Evolutionary conservation across 371 early-diverging fungal genomes (phyloP), one percentile per base, ranked within the genome.

Genomic region (Quaeritorhiza haematococci): DNA sequence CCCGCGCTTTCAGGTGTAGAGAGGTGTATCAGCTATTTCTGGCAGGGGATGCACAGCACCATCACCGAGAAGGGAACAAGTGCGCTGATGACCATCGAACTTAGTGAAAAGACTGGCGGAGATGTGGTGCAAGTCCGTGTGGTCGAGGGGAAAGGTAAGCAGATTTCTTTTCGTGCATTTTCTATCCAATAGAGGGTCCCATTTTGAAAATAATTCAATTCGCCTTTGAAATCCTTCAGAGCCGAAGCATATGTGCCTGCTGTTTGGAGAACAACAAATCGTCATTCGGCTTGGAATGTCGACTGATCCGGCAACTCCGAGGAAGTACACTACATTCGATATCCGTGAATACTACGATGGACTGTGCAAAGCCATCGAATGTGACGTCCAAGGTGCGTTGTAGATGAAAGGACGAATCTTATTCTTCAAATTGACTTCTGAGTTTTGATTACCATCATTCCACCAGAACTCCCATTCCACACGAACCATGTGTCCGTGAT

Each of bases 51-150:
- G 2, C 17, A 13, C 2, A 59, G 63, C 33, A 47, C 57, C 28
- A 62, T 68, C 33, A 63, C 56, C 7, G 45, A 71, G 33, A 71
- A 68, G 56, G 72, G 72, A 13, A 65, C 72, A 4, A 56, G 59
- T 44, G 72, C 72, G 1, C 43, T 66, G 21, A 44, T 71, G 49
- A 53, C 72, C 29, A 48, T 68, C 30, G 72, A 68, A 45, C 29
- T 71, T 2, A 44, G 58, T 17, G 34, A 68, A 45, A 46, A 62
- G 49, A 49, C 52, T 7, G 56, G 57, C 1, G 55, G 51, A 6
- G 68, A 71, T 3, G 59, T 66, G 3, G 32, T 17, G 24, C 72
- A 68, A 27, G 34, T 56, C 2, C 59, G 72, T 3, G 61, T 71
- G 2, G 49, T 52, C 3, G 64, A 71, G 43, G 72, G 72, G 17